Base-by-base conservation (phyloP, 75 land plant genomes). In the Picea sitchensis region DNA sequence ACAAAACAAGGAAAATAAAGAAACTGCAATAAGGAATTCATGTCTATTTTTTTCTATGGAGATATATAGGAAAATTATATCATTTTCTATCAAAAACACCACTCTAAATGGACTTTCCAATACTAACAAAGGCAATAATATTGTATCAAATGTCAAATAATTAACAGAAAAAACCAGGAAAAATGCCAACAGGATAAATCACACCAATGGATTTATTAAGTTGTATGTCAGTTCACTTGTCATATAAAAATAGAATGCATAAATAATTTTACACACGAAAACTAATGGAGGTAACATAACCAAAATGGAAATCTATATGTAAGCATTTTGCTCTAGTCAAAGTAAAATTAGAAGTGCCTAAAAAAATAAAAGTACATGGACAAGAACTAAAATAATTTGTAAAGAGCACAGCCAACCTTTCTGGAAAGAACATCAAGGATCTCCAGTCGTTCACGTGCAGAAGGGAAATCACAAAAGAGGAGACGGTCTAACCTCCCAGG, bases 401-500 rank as follows among this genome's bases (percentile, higher is more conserved):
- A 8, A n/a, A 41, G 21, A n/a, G 60, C 61, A 77, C 14, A 56
- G 82, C 87, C 47, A 75, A 95, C 98, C 95, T 95, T 91, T 79
- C 81, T 78, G 14, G 96, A 93, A 38, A 95, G 96, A 80, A 93
- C 93, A 56, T 54, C 77, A 61, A 98, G 91, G 75, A 98, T 98
- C 82, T 95, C 96, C 76, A 91, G 76, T 65, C 99, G 81, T 61
- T 98, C 99, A 41, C 76, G 73, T 71, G 56, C 58, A 30, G 94
- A 87, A 62, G 99, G 99, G 74, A 98, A 98, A 82, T 93, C 99
- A 85, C 99, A 98, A 34, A 93, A 94, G 11, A 98, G 90, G 81
- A 95, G 96, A 41, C 94, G 91, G 79, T 98, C 99, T 57, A 98
- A 86, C 75, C 98, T 86, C 58, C 99, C 99, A 77, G 99, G 99